phyloP scores from a whole-genome alignment of 176 grass and related monocot species.

The Tillandsia leiboldiana region DNA sequence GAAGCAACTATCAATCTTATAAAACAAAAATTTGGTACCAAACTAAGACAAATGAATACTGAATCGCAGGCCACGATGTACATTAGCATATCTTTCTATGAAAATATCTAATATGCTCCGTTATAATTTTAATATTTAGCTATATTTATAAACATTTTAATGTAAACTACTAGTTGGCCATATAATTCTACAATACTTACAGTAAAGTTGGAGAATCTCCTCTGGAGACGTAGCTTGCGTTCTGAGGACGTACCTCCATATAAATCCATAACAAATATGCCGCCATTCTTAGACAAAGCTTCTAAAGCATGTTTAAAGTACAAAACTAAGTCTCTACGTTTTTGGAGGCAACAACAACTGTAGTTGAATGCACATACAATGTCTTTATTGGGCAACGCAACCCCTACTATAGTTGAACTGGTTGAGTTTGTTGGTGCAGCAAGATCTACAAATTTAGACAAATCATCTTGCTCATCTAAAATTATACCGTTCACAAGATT shows the following conservation, averaged over 20 bases:
- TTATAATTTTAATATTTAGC: neutral
- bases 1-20: too few relatives aligned
- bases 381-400: conserved; percentile 56
- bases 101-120: neutral
- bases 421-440: conserved; percentile 4
- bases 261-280: conserved; percentile 92
- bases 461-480: conserved; percentile 21
- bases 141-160: neutral
- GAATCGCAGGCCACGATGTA: too few relatives aligned
- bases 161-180: neutral
- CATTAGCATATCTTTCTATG: neutral
- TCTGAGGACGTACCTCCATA: conserved; percentile 90
- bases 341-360: conserved; percentile 92
- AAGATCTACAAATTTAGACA: conserved; percentile 22
- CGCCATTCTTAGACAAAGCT: conserved; percentile 60
- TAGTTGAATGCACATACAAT: conserved; percentile 98
- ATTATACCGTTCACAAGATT: conserved; percentile 38
- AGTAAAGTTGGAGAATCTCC: conserved; percentile 65
- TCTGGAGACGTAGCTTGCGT: conserved; percentile 66
- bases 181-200: conserved; percentile 31
- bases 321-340: conserved; percentile 64
- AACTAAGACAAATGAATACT: too few relatives aligned
- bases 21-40: too few relatives aligned
- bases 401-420: conserved; percentile 35
- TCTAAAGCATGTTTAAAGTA: conserved; percentile 66